phyloP scores from a whole-genome alignment of 2,329 filamentous ascomycete species.

The Exserohilum rostratum region DNA sequence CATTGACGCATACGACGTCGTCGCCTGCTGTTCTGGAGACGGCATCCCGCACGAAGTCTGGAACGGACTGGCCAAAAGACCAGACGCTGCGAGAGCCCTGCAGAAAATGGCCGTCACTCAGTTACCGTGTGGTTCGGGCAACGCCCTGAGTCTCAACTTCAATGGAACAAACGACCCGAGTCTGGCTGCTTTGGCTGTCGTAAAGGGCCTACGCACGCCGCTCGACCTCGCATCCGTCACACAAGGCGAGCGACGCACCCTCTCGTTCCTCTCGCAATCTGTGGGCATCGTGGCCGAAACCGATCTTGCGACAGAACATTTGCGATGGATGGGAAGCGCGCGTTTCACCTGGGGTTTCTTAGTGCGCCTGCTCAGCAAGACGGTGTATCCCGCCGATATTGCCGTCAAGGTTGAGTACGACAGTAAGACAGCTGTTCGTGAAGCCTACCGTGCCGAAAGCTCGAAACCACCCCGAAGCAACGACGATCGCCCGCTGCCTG shows the following conservation, averaged over 20 bases:
- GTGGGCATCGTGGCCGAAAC: conserved; percentile 89
- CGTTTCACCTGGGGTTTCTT: conserved; percentile 87
- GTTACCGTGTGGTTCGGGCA: conserved; percentile 90
- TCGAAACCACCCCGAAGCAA: conserved; percentile 28
- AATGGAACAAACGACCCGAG: conserved; percentile 79
- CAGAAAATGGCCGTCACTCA: conserved; percentile 80
- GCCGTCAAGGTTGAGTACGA: conserved; percentile 82
- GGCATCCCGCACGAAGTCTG: conserved; percentile 92
- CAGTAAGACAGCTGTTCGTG: conserved; percentile 74
- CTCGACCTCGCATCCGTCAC: conserved; percentile 88
- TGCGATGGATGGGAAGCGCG: conserved; percentile 89
- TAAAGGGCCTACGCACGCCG: conserved; percentile 85
- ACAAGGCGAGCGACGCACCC: conserved; percentile 72
- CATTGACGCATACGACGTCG: conserved; percentile 79
- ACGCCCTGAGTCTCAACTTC: conserved; percentile 89
- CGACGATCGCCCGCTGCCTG: conserved; percentile 33
- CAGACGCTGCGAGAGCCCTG: conserved; percentile 76
- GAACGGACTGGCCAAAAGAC: conserved; percentile 81
- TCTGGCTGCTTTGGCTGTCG: conserved; percentile 77
- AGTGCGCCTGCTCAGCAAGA: conserved; percentile 75
- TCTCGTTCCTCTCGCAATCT: conserved; percentile 91
- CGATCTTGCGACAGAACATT: conserved; percentile 86
- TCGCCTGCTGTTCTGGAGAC: conserved; percentile 90
- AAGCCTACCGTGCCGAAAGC: conserved; percentile 65
- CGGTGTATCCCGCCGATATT: conserved; percentile 85